Evolutionary conservation across 306 rosid species (phyloP), one percentile per base, ranked within the genome.

Genomic region (Castanospermum australe): DNA sequence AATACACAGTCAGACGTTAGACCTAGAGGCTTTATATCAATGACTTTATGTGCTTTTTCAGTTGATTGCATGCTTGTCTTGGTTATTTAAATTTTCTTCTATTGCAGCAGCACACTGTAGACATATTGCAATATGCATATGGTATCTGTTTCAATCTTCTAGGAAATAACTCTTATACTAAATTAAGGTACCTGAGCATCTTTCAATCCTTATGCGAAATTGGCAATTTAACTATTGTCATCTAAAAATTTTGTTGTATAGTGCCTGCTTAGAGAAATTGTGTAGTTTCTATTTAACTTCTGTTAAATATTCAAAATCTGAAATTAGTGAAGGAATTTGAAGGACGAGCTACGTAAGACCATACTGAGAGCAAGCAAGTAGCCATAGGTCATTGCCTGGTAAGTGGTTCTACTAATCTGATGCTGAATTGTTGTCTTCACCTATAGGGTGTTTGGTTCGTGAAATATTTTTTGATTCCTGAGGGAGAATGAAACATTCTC

Each of bases 61-160:
- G 73, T 30, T 66, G 22, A 71, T 72, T 79, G 70, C 68, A 74
- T 82, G 85, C 63, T 78, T 73, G 64, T 57, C 75, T 80, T 33
- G 67, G 62, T 42, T 71, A 20, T 55, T 67, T 74, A 52, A 42
- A 32, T 48, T 45, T 39, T 57, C 45, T 54, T 18, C 20, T 14
- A 38, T 73, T 25, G 14, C 47, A 47, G 11, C n/a, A 48, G 39
- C 47, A 66, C 14, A 35, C 38, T 10, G 64, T 55, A 50, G 57
- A 21, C 41, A 32, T 39, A 18, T 55, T 60, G 24, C 17, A n/a
- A 11, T 25, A 33, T 48, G 42, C 24, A 50, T 22, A 21, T 35
- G 21, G 55, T 28, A 32, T 48, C 6, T 30, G 64, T 18, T 13
- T 41, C 3, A 57, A n/a, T 20, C 67, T 21, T 12, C 39, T 21